Evolutionary conservation across 495 filamentous ascomycete species (phyloP).

Genomic region (Pyrenula massariospora): DNA sequence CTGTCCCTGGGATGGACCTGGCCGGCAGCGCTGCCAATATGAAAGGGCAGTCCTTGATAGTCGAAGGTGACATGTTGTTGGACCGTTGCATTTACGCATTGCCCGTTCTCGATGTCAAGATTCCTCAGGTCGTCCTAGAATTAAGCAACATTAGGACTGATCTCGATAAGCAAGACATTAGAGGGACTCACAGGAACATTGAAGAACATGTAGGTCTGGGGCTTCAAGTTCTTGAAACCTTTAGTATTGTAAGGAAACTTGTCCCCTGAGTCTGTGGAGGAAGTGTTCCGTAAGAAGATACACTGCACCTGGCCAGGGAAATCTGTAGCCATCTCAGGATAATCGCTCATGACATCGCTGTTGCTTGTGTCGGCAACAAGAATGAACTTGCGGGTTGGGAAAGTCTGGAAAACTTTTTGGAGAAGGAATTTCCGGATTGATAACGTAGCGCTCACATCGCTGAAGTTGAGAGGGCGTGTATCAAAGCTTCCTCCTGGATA

Average conservation of each 20-base stretch:
- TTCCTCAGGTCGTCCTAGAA: constrained; percentile 47
- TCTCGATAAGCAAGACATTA: not conserved
- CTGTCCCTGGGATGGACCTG: not conserved
- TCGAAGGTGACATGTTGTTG: constrained; percentile 59
- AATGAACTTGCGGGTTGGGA: constrained; percentile 61
- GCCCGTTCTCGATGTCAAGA: constrained; percentile 57
- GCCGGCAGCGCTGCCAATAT: not conserved
- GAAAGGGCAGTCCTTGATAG: constrained; percentile 45
- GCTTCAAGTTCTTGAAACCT: constrained; percentile 52
- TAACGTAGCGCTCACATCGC: constrained; percentile 57
- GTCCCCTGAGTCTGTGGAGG: constrained; percentile 46
- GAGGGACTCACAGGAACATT: constrained; percentile 23
- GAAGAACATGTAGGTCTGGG: constrained; percentile 70
- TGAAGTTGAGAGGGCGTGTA: constrained; percentile 69
- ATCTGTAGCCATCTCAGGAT: constrained; percentile 51
- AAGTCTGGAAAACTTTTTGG: constrained; percentile 61
- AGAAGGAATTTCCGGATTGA: constrained; percentile 57
- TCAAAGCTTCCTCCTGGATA: constrained; percentile 66
- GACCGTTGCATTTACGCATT: constrained; percentile 53
- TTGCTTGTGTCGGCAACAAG: constrained; percentile 70
- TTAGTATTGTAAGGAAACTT: constrained; percentile 64
- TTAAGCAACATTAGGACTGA: too few species aligned
- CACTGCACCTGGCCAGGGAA: constrained; percentile 65
- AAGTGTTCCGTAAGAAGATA: constrained; percentile 67
- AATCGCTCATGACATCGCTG: constrained; percentile 64